These are phyloP conservation scores for Acacia concinna DNA, from an alignment of 331 rosid genomes.

Conservation along the genomic window DNA sequence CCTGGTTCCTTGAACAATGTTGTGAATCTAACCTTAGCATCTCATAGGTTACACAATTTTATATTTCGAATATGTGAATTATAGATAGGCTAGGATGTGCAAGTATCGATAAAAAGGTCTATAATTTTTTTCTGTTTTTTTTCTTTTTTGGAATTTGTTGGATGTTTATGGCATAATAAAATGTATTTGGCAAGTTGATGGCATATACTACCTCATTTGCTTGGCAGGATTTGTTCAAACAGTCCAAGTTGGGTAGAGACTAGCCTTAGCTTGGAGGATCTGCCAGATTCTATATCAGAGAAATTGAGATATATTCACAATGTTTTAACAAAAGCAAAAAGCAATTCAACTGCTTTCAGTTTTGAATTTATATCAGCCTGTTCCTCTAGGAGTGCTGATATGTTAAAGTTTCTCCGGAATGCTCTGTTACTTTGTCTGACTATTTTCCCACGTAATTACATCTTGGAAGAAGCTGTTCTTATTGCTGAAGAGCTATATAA, in stretches of 20 bases:
- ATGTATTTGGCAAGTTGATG: constrained; percentile 26
- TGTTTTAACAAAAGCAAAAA: constrained; percentile 44
- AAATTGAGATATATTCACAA: constrained; percentile 56
- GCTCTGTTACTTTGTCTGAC: constrained; percentile 72
- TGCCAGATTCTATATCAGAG: constrained; percentile 61
- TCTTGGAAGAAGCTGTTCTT: constrained; percentile 82
- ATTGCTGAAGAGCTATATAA: constrained; percentile 77
- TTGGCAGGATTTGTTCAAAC: constrained; percentile 69
- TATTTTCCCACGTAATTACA: constrained; percentile 73
- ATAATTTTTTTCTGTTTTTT: background rate
- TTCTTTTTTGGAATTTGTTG: background rate
- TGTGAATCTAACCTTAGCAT: background rate
- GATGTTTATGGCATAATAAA: background rate
- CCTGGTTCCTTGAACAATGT: background rate
- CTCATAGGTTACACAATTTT: background rate
- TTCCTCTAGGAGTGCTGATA: constrained; percentile 48
- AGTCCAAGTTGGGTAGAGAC: constrained; percentile 66
- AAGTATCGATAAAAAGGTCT: background rate
- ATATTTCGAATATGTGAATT: background rate
- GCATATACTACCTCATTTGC: constrained; percentile 24
- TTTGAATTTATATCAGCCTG: constrained; percentile 64
- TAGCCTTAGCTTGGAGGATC: constrained; percentile 63
- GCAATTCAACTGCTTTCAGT: constrained; percentile 42
- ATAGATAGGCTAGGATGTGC: background rate
- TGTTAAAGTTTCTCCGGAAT: constrained; percentile 77